A percentile compares a stretch with the other conserved stretches of the same genome.
These are phyloP conservation scores for Cicer chorassanicum DNA, from an alignment of 306 rosid genomes.

Conservation along the genomic window DNA sequence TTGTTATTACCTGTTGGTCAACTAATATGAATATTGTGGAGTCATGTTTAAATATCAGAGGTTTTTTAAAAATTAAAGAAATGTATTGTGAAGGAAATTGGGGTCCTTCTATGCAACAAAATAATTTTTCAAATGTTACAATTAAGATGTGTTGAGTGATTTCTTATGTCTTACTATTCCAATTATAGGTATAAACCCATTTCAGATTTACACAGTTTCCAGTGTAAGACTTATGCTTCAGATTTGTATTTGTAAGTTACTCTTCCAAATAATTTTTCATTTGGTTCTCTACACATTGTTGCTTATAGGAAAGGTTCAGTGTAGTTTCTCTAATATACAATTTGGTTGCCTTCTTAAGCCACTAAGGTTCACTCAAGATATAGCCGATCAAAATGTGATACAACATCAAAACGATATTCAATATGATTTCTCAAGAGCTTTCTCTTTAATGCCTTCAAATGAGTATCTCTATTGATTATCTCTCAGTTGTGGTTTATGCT, in stretches of 20 bases:
- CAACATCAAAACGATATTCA: no score
- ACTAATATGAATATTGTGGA: background rate
- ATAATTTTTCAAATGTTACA: background rate
- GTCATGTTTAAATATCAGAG: background rate
- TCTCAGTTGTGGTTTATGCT: no score
- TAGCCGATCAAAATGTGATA: no score
- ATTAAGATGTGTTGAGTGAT: background rate
- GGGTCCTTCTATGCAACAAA: background rate
- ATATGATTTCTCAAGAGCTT: no score
- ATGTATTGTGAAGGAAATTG: background rate
- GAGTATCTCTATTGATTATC: no score
- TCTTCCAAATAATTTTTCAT: background rate
- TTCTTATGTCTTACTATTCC: no score
- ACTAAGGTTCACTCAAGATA: background rate
- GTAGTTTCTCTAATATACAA: background rate
- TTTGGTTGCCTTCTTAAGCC: background rate
- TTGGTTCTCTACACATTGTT: constrained; percentile 5
- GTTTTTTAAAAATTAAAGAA: background rate
- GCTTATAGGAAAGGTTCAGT: background rate
- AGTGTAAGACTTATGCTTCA: background rate
- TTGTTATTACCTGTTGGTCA: background rate
- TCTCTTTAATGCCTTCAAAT: no score
- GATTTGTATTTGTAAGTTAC: background rate
- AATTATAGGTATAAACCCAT: no score
- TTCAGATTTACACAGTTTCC: background rate